A percentile compares a stretch with the other conserved stretches of the same genome.
phyloP scores from a whole-genome alignment of 73 alveolate genomes.

The Stentor roeselii region DNA sequence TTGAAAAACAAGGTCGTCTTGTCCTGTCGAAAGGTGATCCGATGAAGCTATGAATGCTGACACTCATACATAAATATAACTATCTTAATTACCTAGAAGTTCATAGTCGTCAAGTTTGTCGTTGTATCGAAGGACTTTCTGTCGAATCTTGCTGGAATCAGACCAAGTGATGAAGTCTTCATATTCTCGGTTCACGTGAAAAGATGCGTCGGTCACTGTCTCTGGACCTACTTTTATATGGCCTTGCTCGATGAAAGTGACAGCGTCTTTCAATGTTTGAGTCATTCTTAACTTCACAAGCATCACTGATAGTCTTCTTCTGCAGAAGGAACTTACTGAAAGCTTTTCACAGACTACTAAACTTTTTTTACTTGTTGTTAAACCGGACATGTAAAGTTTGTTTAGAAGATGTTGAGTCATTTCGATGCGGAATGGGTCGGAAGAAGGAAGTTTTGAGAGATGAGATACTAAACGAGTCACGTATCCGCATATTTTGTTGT shows the following conservation, averaged over 20 bases:
- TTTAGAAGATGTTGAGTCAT: constrained; percentile 92
- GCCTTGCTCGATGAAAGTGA: constrained; percentile 82
- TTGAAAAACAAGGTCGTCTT: not conserved
- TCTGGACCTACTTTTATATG: constrained; percentile 98
- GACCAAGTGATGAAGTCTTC: constrained; percentile 98
- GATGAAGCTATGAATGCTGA: not conserved
- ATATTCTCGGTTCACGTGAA: constrained; percentile 93
- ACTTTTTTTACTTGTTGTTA: constrained; percentile 67
- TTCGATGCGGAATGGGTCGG: constrained; percentile 91
- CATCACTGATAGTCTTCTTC: constrained; percentile 97
- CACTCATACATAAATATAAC: constrained; percentile 4
- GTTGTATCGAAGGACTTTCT: constrained; percentile 49
- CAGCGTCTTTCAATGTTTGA: constrained; percentile 60
- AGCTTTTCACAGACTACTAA: constrained; percentile 83
- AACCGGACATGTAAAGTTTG: constrained; percentile 93
- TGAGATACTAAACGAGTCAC: constrained; percentile 83
- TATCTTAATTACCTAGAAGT: not conserved
- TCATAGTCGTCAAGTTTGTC: not conserved
- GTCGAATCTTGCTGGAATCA: constrained; percentile 76
- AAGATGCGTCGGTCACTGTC: constrained; percentile 95
- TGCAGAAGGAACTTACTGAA: constrained; percentile 90
- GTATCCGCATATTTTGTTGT: constrained; percentile 90
- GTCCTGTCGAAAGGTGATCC: not conserved
- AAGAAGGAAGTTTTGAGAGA: constrained; percentile 78
- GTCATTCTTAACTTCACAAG: constrained; percentile 88